A percentile compares a stretch with the other conserved stretches of the same genome.
Conservation (phyloP, 495 filamentous ascomycete species). For the Xylaria curta region DNA sequence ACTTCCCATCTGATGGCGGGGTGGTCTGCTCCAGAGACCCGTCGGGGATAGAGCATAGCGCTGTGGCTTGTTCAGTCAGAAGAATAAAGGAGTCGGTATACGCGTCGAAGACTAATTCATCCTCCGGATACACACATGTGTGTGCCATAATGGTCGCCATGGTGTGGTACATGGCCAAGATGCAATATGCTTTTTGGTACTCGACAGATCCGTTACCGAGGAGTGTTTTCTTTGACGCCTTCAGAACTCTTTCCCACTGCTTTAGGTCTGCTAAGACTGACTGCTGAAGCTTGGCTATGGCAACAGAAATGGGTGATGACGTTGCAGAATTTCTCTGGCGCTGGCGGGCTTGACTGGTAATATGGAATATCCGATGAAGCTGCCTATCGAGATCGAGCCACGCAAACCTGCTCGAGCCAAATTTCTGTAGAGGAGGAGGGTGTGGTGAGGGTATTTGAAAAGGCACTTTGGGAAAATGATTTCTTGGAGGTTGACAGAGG, state of each 20-base stretch:
- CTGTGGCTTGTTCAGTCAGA: not conserved
- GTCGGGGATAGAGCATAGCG: not conserved
- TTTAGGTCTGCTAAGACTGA: not conserved
- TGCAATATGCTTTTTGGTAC: not conserved
- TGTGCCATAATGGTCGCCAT: slow-evolving; percentile 2
- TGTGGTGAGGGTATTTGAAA: not conserved
- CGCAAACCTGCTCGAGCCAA: not conserved
- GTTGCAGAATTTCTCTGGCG: not conserved
- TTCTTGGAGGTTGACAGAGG: not conserved
- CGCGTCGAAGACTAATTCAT: not conserved
- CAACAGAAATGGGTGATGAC: not conserved
- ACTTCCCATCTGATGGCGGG: not conserved
- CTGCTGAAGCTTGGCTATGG: not conserved
- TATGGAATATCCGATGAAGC: not conserved
- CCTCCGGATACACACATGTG: not conserved
- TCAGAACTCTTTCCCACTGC: not conserved
- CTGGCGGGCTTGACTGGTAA: not conserved
- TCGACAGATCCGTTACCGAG: not conserved
- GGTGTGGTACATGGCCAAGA: not conserved
- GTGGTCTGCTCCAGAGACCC: not conserved
- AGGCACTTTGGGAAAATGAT: not conserved
- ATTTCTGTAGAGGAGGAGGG: not conserved
- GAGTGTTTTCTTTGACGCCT: not conserved
- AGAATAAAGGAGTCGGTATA: not conserved
- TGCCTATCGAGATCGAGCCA: slow-evolving; percentile 2